Evolutionary conservation across 768 basidiomycete species (phyloP).

Genomic region (Tylopilus balloui): DNA sequence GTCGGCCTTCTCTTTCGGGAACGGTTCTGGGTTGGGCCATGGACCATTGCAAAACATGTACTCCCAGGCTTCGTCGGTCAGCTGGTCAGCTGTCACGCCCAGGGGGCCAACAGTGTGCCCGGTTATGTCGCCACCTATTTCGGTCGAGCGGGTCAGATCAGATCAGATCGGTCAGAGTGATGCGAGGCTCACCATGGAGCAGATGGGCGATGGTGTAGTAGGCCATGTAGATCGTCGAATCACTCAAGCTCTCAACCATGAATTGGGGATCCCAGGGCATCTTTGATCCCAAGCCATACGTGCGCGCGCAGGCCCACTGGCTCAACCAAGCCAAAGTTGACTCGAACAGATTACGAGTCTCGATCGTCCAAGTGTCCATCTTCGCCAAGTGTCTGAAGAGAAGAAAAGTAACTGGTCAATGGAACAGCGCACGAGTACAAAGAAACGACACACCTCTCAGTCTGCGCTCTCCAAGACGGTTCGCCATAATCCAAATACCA

Average conservation of each 20-base stretch:
- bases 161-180: not conserved
- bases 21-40: conserved; percentile 61
- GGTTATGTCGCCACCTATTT: conserved; percentile 62
- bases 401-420: not conserved
- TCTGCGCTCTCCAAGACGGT: conserved; percentile 76
- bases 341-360: conserved; percentile 91
- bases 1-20: conserved; percentile 76
- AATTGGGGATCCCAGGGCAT: conserved; percentile 97
- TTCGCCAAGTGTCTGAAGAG: conserved; percentile 59
- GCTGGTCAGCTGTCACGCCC: conserved; percentile 81
- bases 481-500: conserved; percentile 99
- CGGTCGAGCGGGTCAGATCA: conserved; percentile 5
- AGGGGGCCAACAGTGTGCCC: conserved; percentile 78
- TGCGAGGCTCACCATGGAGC: conserved; percentile 67
- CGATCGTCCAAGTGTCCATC: conserved; percentile 89
- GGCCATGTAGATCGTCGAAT: conserved; percentile 98
- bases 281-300: conserved; percentile 92
- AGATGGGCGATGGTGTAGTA: conserved; percentile 95
- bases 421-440: not conserved
- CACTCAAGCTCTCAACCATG: conserved; percentile 93
- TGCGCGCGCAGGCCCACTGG: conserved; percentile 98
- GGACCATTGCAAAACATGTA: conserved; percentile 80
- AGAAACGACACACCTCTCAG: conserved; percentile 63
- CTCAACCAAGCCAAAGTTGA: conserved; percentile 92
- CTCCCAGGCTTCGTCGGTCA: conserved; percentile 98